Base-by-base conservation (phyloP, 2,329 filamentous ascomycete genomes). In the Hymenoscyphus albidus region DNA sequence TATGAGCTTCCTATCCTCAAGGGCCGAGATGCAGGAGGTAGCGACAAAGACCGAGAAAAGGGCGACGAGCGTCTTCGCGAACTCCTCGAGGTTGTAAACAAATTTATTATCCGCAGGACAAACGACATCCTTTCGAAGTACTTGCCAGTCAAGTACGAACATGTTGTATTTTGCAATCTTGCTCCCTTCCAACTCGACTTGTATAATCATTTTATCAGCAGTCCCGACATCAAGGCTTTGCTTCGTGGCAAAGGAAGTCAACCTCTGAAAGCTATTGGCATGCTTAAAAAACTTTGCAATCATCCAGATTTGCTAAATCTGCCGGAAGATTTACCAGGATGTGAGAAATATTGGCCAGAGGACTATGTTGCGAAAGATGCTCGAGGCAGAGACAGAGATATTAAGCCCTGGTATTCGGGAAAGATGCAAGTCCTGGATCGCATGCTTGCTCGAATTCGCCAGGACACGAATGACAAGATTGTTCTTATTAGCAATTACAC, bases 41-140 rank as follows among this genome's bases (percentile, higher is more conserved):
- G 90, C 3, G 93, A 97, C 68, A 84, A 85, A 55, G 93, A 97
- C 62, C 86, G 91, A 39, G 83, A 92, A 75, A 90, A 88, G 69
- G 95, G 95, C 9, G 91, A 97, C 70, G 89, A 93, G 72, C 88
- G 93, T 61, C 85, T 97, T 22, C 82, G 83, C 3, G 94, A 97
- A 73, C 84, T 99, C 14, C 85, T 97, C 2, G 81, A 82, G 2
- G 81, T 96, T 56, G 95, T 99, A 74, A 99, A 98, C 80, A 97
- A 96, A 74, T 99, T 99, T 79, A 96, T 99, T 76, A 99, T 99
- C 72, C 90, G 95, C 65, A 88, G 95, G 64, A 97, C 94, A 3
- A 99, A 99, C 83, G 95, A 99, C 74, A 96, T 99, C 67, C 80
- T 99, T 31, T 97, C 94, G 61, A 99, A 99, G 77, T 99, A 99